Percentiles rank a stretch among this genome's conserved stretches.
Evolutionary conservation across 441 rosid species (phyloP).

Genomic region (Erysimum pusillum): DNA sequence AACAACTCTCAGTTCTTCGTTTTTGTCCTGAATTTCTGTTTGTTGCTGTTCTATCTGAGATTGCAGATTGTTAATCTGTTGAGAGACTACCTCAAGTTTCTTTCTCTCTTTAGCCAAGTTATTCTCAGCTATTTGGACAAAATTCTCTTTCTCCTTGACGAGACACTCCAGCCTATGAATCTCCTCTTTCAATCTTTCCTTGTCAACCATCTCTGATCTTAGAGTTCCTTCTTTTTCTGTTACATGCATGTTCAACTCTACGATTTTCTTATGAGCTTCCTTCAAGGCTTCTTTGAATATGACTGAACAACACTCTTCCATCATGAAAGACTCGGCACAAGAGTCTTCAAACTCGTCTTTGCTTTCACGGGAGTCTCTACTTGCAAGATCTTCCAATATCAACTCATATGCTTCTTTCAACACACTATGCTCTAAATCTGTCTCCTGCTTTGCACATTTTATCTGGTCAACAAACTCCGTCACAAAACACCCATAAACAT

Average conservation of each 20-base stretch:
- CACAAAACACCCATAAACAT: constrained; percentile 62
- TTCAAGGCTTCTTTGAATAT: constrained; percentile 61
- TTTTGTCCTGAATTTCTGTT: constrained; percentile 48
- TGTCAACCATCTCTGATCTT: constrained; percentile 55
- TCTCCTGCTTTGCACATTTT: constrained; percentile 50
- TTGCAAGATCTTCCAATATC: constrained; percentile 54
- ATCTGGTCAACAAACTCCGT: constrained; percentile 52
- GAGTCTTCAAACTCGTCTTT: constrained; percentile 58
- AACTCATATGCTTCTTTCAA: constrained; percentile 54
- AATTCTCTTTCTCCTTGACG: constrained; percentile 61
- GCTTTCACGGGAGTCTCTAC: constrained; percentile 43
- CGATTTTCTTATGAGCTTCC: constrained; percentile 70
- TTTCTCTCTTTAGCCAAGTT: constrained; percentile 61
- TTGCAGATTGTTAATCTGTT: constrained; percentile 55
- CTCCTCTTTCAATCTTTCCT: constrained; percentile 60
- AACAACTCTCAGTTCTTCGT: constrained; percentile 52
- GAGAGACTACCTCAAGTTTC: constrained; percentile 50
- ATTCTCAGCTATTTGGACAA: constrained; percentile 51
- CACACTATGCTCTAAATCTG: constrained; percentile 47
- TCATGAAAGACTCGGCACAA: constrained; percentile 55
- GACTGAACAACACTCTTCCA: constrained; percentile 56
- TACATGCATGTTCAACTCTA: constrained; percentile 50
- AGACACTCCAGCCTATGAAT: constrained; percentile 45
- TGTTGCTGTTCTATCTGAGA: constrained; percentile 52
- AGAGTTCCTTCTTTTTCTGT: constrained; percentile 62